Evolutionary conservation across 1,139 yeast genomes (phyloP).

Genomic region (Debaryomyces coudertii): DNA sequence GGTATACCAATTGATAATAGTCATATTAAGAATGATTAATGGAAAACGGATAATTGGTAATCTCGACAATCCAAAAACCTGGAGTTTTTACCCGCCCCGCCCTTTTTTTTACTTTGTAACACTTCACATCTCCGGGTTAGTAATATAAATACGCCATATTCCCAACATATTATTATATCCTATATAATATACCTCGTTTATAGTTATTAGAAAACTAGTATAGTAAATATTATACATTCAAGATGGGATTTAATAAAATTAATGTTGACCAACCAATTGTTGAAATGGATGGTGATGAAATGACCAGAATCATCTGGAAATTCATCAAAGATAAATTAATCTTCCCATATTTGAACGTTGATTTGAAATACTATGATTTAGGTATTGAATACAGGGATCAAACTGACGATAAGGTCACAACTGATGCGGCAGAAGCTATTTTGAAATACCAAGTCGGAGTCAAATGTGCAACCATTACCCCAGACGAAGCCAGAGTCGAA

Average conservation of each 20-base stretch:
- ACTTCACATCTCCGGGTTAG: conserved; percentile 6
- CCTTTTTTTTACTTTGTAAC: conserved; percentile 1
- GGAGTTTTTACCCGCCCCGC: conserved; percentile 9
- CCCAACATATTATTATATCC: neutral
- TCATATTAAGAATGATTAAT: neutral
- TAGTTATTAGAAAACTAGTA: neutral
- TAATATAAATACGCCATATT: conserved; percentile 8
- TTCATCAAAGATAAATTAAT: conserved; percentile 80
- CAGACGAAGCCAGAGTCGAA: conserved; percentile 92
- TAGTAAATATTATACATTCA: neutral
- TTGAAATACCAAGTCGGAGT: conserved; percentile 88
- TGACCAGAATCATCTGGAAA: conserved; percentile 92
- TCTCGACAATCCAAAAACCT: neutral
- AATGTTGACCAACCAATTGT: conserved; percentile 87
- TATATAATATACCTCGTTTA: neutral
- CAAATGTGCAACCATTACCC: conserved; percentile 98
- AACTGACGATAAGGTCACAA: conserved; percentile 85
- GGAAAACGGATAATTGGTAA: neutral
- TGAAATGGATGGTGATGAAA: conserved; percentile 96
- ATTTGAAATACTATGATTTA: conserved; percentile 88
- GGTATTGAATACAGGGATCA: conserved; percentile 84
- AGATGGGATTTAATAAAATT: conserved; percentile 50
- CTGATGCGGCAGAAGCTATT: conserved; percentile 90
- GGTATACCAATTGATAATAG: neutral
- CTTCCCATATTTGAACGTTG: conserved; percentile 82